Evolutionary conservation across 164 flowering plant species (phyloP), one percentile per base, ranked within the genome.

Genomic region (Piper betle): DNA sequence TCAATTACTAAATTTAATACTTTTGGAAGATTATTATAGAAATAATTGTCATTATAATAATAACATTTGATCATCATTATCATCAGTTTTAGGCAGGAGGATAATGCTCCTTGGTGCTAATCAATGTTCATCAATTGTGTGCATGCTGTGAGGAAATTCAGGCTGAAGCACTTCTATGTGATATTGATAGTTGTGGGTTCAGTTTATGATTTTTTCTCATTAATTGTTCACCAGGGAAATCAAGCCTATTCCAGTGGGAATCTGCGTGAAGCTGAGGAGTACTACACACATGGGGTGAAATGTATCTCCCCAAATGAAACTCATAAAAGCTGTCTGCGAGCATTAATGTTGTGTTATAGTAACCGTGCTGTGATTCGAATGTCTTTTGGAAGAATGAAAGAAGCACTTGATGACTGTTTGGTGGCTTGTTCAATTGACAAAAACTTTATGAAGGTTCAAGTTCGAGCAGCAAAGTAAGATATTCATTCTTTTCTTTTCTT

Each of bases 301-400:
- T 79, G 81, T 70, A 71, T 81, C 25, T 76, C 93, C 57, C 64
- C 72, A 62, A 73, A 57, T 59, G 93, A 84, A 71, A 69, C 75
- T 58, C 79, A 88, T 61, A 74, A 75, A 71, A 73, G 76, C 73
- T 82, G 82, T 62, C 72, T 79, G 39, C 79, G 79, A 75, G 80
- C 93, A 69, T 73, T 94, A 72, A 66, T 81, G 74, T 72, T 94
- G 60, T 94, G 99, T 78, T 91, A 88, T 66, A 91, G 96, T 75
- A 94, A 94, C 64, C 95, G 97, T 71, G 97, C 99, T 50, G 97
- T 95, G 55, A 72, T 90, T 39, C 73, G 88, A n/a, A 85, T 91
- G 81, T 65, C 88, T 68, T 80, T 80, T 68, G 90, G 87, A 64
- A 86, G 85, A 70, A 61, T 88, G 60, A 82, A 88, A 73, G 95